phyloP scores from a whole-genome alignment of 495 filamentous ascomycete species.

The Darksidea phi region DNA sequence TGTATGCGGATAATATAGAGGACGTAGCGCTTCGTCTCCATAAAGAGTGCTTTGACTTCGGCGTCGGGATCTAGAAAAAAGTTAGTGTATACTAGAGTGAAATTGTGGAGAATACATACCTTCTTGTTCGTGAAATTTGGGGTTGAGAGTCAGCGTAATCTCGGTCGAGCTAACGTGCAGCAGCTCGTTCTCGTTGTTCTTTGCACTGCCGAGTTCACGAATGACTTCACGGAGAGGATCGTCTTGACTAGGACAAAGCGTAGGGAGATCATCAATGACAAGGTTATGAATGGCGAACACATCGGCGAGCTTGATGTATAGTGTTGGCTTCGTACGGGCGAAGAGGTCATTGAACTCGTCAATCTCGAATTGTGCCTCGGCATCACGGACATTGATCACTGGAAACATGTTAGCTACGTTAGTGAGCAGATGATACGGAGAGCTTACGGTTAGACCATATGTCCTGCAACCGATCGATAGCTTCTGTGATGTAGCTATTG shows the following conservation, averaged over 20 bases:
- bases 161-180: constrained; percentile 82
- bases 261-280: constrained; percentile 71
- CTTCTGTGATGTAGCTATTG: constrained; percentile 83
- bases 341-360: constrained; percentile 98
- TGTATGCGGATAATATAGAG: constrained; percentile 98
- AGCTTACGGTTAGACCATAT: constrained; percentile 67
- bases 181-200: constrained; percentile 92
- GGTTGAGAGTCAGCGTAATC: constrained; percentile 86
- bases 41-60: constrained; percentile 85
- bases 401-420: constrained; percentile 38
- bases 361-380: constrained; percentile 91
- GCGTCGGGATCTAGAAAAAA: constrained; percentile 75
- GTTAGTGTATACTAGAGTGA: constrained; percentile 25
- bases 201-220: constrained; percentile 88
- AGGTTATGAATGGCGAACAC: constrained; percentile 95
- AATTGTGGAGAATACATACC: constrained; percentile 45
- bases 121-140: constrained; percentile 85
- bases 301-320: constrained; percentile 98
- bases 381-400: constrained; percentile 80
- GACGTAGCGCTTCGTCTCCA: constrained; percentile 96
- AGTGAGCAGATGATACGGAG: background rate
- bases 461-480: constrained; percentile 73
- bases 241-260: constrained; percentile 74
- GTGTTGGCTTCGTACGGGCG: constrained; percentile 87
- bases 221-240: constrained; percentile 90